A percentile compares a stretch with the other conserved stretches of the same genome.
These are phyloP conservation scores for Lyophyllum semitale DNA, from an alignment of 768 basidiomycete genomes.

Conservation along the genomic window DNA sequence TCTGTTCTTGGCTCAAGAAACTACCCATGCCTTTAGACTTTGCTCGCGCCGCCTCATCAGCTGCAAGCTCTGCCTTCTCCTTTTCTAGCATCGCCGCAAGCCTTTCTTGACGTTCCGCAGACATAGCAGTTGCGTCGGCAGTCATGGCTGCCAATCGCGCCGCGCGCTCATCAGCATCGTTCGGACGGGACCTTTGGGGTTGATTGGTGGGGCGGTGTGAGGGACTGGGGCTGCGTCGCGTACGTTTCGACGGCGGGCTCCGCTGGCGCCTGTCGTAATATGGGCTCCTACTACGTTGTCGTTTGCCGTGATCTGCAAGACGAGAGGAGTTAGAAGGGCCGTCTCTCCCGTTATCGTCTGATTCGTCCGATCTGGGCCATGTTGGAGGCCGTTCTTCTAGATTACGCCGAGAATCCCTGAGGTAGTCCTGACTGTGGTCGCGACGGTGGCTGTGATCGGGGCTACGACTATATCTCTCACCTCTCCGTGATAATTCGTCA, in stretches of 20 bases:
- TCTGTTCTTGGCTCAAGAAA: slow-evolving; percentile 83
- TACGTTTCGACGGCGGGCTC: slow-evolving; percentile 45
- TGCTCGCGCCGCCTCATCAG: slow-evolving; percentile 64
- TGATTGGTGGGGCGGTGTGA: slow-evolving; percentile 27
- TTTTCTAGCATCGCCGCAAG: slow-evolving; percentile 68
- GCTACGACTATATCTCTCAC: slow-evolving; percentile 30
- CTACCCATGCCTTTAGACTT: slow-evolving; percentile 79
- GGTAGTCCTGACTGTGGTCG: slow-evolving; percentile 30
- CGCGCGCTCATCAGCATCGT: slow-evolving; percentile 58
- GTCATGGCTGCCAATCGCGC: slow-evolving; percentile 93
- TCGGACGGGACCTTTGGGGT: slow-evolving; percentile 18
- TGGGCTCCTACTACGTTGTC: slow-evolving; percentile 40
- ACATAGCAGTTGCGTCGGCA: slow-evolving; percentile 66
- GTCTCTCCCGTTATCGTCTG: slow-evolving; percentile 40
- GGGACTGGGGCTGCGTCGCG: slow-evolving; percentile 42
- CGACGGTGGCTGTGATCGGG: slow-evolving; percentile 34
- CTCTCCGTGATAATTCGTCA: slow-evolving; percentile 26
- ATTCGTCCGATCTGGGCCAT: slow-evolving; percentile 56
- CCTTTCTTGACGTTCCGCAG: slow-evolving; percentile 69
- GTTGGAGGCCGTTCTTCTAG: slow-evolving; percentile 29
- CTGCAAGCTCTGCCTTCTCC: slow-evolving; percentile 78
- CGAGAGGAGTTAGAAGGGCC: slow-evolving; percentile 28
- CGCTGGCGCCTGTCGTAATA: slow-evolving; percentile 23
- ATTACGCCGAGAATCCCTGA: slow-evolving; percentile 21
- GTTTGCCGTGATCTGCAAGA: slow-evolving; percentile 34